Evolutionary conservation across 2,329 filamentous ascomycete species (phyloP).

Genomic region (Neophaeococcomyces aloes): DNA sequence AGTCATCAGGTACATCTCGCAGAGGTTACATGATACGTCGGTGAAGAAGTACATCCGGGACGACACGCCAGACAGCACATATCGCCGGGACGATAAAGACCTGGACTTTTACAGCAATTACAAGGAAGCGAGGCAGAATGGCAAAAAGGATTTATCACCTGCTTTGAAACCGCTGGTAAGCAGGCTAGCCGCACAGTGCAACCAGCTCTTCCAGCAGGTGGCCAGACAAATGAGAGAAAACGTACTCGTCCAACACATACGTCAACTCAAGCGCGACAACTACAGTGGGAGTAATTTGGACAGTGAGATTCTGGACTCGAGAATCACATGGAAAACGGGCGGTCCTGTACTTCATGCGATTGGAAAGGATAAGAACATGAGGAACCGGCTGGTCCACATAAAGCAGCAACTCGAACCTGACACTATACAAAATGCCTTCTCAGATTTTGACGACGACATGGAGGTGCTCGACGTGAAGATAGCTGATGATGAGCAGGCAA

Average conservation of each 20-base stretch:
- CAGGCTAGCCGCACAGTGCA: conserved; percentile 48
- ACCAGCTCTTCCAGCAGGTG: conserved; percentile 55
- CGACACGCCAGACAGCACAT: conserved; percentile 31
- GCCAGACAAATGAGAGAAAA: conserved; percentile 59
- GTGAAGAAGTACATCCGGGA: conserved; percentile 48
- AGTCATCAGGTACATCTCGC: conserved; percentile 67
- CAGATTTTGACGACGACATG: conserved; percentile 1
- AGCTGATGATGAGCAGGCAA: conserved; percentile 6
- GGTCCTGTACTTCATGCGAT: not conserved
- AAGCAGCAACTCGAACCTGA: too few relatives aligned
- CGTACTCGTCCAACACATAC: conserved; percentile 53
- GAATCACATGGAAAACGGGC: not conserved
- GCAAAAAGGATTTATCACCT: conserved; percentile 32
- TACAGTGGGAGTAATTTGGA: conserved; percentile 23
- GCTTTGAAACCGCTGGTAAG: conserved; percentile 40
- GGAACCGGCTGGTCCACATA: not conserved
- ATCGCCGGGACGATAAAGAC: conserved; percentile 31
- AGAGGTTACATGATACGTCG: conserved; percentile 56
- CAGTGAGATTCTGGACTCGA: not conserved
- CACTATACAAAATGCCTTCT: too few relatives aligned
- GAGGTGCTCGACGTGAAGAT: conserved; percentile 9
- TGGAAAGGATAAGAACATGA: not conserved
- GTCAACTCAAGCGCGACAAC: too few relatives aligned
- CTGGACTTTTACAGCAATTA: conserved; percentile 37
- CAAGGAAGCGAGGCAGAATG: conserved; percentile 38